Conservation (phyloP, 2,329 filamentous ascomycete genomes). For the Cladophialophora carrionii region DNA sequence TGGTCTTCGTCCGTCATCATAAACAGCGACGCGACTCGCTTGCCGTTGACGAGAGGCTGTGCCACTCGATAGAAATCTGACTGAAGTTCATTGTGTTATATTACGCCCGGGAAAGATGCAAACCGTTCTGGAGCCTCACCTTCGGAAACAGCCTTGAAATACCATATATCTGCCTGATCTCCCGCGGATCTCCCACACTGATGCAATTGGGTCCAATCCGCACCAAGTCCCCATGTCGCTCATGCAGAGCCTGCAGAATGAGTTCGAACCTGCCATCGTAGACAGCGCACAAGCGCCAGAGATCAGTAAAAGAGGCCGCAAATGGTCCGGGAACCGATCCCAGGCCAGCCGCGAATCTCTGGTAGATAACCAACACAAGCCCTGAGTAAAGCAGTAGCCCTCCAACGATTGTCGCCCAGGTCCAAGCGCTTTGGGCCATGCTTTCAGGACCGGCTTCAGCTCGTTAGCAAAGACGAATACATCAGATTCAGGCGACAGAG, state of each 20-base stretch:
- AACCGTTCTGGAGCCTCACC: constrained; percentile 7
- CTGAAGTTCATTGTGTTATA: background rate
- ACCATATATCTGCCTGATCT: constrained; percentile 74
- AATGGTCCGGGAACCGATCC: constrained; percentile 39
- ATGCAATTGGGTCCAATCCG: constrained; percentile 70
- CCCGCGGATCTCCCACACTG: constrained; percentile 63
- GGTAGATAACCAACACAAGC: background rate
- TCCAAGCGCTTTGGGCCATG: background rate
- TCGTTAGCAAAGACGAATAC: background rate
- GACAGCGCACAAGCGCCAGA: constrained; percentile 38
- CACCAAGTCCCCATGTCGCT: constrained; percentile 72
- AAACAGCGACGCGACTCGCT: constrained; percentile 72
- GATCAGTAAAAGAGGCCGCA: constrained; percentile 36
- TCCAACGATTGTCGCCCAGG: constrained; percentile 2
- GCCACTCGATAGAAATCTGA: constrained; percentile 23
- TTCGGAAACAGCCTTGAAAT: constrained; percentile 23
- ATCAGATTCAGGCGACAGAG: background rate
- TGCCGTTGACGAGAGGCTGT: constrained; percentile 55
- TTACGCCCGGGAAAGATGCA: background rate
- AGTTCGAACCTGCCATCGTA: constrained; percentile 32
- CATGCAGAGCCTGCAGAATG: constrained; percentile 57
- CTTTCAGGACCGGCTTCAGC: background rate
- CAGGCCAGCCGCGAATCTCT: constrained; percentile 42
- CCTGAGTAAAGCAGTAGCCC: constrained; percentile 5
- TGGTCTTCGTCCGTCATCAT: constrained; percentile 72